Evolutionary conservation across 2,329 filamentous ascomycete species (phyloP).

Genomic region (Fusarium sp.): DNA sequence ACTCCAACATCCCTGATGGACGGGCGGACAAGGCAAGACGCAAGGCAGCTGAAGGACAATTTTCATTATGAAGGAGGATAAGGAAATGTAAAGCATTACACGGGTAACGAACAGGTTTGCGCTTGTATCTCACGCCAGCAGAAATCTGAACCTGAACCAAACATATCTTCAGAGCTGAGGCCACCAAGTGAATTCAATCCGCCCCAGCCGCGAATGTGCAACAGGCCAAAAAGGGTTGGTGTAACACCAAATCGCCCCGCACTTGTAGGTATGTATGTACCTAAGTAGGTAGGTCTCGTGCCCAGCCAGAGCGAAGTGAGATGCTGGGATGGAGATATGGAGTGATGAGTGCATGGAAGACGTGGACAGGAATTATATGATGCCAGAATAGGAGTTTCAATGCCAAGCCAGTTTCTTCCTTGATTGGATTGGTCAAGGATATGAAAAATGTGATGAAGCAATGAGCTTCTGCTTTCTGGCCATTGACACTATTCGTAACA

Average conservation of each 20-base stretch:
- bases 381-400: slow-evolving; percentile 6
- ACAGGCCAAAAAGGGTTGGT: slow-evolving; percentile 29
- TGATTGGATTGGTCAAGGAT: slow-evolving; percentile 1
- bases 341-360: slow-evolving; percentile 19
- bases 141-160: slow-evolving; percentile 1
- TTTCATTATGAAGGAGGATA: slow-evolving; percentile 15
- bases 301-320: slow-evolving; percentile 8
- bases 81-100: slow-evolving; percentile 18
- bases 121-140: slow-evolving; percentile 11
- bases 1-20: slow-evolving; percentile 15
- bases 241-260: slow-evolving; percentile 31
- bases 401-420: slow-evolving; percentile 2
- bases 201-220: slow-evolving; percentile 30
- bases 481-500: neutral
- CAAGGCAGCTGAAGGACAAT: slow-evolving; percentile 29
- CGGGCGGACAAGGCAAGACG: slow-evolving; percentile 36
- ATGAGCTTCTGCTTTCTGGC: neutral
- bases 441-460: neutral
- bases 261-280: no score
- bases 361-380: slow-evolving; percentile 7
- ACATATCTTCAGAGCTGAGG: slow-evolving; percentile 22
- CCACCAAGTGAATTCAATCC: slow-evolving; percentile 31
- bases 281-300: slow-evolving; percentile 17
- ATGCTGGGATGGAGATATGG: slow-evolving; percentile 3
- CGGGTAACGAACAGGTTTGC: slow-evolving; percentile 26